A percentile compares a stretch with the other conserved stretches of the same genome.
These are phyloP conservation scores for Pyrenopolyporus hunteri DNA, from an alignment of 495 filamentous ascomycete species.

Conservation along the genomic window DNA sequence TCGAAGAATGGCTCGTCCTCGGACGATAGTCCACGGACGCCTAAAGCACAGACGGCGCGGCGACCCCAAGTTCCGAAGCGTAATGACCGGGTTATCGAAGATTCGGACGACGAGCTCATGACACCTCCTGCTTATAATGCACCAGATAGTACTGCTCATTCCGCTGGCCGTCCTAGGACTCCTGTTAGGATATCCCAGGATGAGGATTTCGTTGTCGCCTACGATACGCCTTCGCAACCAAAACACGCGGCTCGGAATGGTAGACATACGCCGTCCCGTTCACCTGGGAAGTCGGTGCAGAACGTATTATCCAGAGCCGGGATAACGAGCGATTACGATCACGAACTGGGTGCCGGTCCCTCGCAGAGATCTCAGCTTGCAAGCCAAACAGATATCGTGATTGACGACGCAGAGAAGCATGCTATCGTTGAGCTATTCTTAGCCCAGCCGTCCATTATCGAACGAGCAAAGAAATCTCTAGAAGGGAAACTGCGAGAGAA, in stretches of 20 bases:
- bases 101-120: conserved; percentile 58
- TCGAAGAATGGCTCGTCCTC: conserved; percentile 1
- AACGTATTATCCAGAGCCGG: conserved; percentile 7
- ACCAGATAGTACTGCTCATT: conserved; percentile 23
- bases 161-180: conserved; percentile 22
- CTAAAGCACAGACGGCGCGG: conserved; percentile 9
- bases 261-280: conserved; percentile 24
- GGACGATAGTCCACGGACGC: conserved; percentile 16
- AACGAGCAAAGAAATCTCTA: conserved; percentile 38
- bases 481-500: conserved; percentile 42
- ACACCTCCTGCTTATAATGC: conserved; percentile 37
- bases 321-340: conserved; percentile 3
- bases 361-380: conserved; percentile 14
- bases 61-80: conserved; percentile 2
- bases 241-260: conserved; percentile 15
- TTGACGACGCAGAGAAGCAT: conserved; percentile 37
- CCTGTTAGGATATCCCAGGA: conserved; percentile 19
- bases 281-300: conserved; percentile 28
- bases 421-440: conserved; percentile 45
- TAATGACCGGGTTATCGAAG: conserved; percentile 46
- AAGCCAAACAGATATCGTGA: conserved; percentile 8
- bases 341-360: background rate
- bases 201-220: conserved; percentile 27
- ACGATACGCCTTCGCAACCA: conserved; percentile 31
- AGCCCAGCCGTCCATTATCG: conserved; percentile 40